Base-by-base conservation (phyloP, 495 filamentous ascomycete genomes). In the Cercophora samala region DNA sequence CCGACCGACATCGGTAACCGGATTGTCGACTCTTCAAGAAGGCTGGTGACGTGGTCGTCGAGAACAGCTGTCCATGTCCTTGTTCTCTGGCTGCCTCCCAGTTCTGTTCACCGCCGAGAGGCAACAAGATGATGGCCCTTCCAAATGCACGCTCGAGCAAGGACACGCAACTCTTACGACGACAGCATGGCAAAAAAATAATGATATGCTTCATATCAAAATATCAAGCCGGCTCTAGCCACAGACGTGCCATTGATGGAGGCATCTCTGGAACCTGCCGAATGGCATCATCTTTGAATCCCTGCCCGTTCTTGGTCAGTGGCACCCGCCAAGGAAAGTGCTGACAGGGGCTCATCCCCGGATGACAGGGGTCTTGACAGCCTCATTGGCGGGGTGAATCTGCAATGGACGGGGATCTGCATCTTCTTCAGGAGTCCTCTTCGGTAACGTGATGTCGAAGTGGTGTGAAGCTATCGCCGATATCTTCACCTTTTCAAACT, bases 361-460 rank as follows among this genome's bases (percentile, higher is more conserved):
- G 66, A 70, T 68, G 58, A 29, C 78, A 78, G 64, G 80, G 78
- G 68, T 73, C 64, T 73, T 70, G 65, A 25, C 18, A 60, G 60
- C 29, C 56, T 66, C 52, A 82, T 80, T 82, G 80, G 80, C 64
- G 42, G 66, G 21, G 55, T 56, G 62, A 62, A 75, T 72, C 70
- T 66, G 24, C 68, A 69, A 69, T 70, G 65, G 73, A 69, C 73
- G 75, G 70, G n/a, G 74, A 74, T 70, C 70, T 70, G 68, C 68
- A 46, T 59, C 54, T 71, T 62, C 64, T 69, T 76, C 32, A 19
- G 72, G 77, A 77, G 72, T 64, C 76, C 72, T 73, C 72, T 60
- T 63, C 74, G 74, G 76, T 77, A 81, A 78, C 77, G 77, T 78
- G 77, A 79, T 69, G 62, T 69, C 66, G 62, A 69, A 71, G 72